Conservation (phyloP, 2,329 filamentous ascomycete genomes). For the Trichoderma pleuroti region DNA sequence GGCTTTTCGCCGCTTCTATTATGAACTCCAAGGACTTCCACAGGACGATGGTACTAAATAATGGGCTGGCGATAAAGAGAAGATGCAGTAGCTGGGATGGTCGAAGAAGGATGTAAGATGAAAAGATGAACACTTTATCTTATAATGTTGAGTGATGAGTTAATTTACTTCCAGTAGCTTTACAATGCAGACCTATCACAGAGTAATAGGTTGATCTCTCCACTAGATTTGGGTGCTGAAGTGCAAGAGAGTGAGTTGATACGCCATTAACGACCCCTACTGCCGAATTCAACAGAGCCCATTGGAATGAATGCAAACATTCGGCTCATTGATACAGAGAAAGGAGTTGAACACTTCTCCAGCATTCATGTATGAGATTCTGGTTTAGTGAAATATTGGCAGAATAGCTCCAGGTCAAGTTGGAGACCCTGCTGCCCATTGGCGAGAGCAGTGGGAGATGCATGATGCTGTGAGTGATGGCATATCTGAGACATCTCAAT, state of each 20-base stretch:
- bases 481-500: not conserved
- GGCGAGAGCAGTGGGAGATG: too few species aligned
- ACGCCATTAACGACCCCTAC: not conserved
- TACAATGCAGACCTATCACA: not conserved
- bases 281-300: not conserved
- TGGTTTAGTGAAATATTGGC: not conserved
- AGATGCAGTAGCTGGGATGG: not conserved
- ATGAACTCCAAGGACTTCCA: not conserved
- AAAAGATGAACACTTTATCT: not conserved
- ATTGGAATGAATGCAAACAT: not conserved
- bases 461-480: not conserved
- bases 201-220: not conserved
- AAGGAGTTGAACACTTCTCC: not conserved
- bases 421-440: not conserved
- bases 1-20: not conserved
- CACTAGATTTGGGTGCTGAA: too few species aligned
- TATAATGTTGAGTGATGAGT: not conserved
- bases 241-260: not conserved
- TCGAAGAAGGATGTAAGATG: not conserved
- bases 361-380: not conserved
- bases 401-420: not conserved
- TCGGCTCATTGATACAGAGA: not conserved
- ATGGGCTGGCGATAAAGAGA: not conserved
- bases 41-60: not conserved
- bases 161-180: not conserved